These are phyloP conservation scores for Quercus rubra DNA, from an alignment of 306 rosid species.

Conservation along the genomic window DNA sequence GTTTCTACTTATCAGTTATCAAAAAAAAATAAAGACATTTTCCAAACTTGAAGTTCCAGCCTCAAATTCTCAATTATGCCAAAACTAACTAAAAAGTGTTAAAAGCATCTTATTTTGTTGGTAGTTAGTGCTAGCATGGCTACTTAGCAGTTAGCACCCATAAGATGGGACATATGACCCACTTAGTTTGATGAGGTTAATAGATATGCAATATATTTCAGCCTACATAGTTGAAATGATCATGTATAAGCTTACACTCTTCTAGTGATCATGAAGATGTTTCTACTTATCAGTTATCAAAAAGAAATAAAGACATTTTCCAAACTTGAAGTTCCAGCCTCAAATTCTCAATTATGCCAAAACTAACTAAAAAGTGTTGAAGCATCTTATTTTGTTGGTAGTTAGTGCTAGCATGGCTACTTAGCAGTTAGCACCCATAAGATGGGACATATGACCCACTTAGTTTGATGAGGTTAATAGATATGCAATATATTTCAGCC, in stretches of 20 bases:
- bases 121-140: background rate
- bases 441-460: background rate
- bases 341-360: too few species aligned
- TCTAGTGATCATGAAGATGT: too few species aligned
- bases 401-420: background rate
- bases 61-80: background rate
- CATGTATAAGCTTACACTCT: background rate
- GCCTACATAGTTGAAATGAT: background rate
- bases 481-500: too few species aligned
- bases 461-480: background rate
- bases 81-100: background rate
- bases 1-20: too few species aligned
- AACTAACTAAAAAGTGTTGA: too few species aligned
- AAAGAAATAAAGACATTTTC: too few species aligned
- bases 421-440: background rate
- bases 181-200: background rate
- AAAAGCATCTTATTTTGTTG: background rate
- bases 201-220: too few species aligned
- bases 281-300: too few species aligned
- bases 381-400: background rate
- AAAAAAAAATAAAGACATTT: background rate
- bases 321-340: too few species aligned
- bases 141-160: background rate
- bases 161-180: background rate
- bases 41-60: background rate